Conservation (phyloP, 164 flowering plant species). For the Brasenia schreberi region DNA sequence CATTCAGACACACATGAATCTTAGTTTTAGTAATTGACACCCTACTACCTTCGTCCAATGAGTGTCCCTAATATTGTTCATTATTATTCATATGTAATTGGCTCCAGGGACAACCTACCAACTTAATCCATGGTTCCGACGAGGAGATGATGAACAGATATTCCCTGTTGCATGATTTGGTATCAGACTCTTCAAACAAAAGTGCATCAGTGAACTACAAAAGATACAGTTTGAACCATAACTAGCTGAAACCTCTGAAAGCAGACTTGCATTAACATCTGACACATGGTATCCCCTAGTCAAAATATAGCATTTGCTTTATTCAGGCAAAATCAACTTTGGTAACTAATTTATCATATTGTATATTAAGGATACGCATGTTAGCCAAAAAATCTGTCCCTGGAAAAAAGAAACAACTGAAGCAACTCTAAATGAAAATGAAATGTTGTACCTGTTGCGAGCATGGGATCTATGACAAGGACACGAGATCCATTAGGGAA, state of each 20-base stretch:
- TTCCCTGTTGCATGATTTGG: neutral
- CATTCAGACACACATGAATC: too few species aligned
- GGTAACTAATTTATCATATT: neutral
- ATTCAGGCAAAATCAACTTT: neutral
- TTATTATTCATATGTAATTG: too few species aligned
- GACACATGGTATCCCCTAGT: neutral
- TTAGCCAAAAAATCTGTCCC: neutral
- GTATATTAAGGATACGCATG: neutral
- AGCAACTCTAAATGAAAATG: neutral
- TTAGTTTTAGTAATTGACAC: too few species aligned
- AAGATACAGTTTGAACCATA: neutral
- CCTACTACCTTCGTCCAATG: too few species aligned
- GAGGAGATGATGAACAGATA: too few species aligned
- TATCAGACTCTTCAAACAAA: neutral
- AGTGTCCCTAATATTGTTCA: too few species aligned
- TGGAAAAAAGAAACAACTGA: neutral
- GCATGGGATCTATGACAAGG: slow-evolving; percentile 93
- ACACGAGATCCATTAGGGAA: slow-evolving; percentile 77
- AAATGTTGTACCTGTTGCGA: slow-evolving; percentile 69
- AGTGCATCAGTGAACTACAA: neutral
- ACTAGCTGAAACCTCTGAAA: too few species aligned
- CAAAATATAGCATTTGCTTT: neutral
- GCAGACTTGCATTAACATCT: neutral
- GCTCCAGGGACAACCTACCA: too few species aligned
- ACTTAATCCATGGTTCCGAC: too few species aligned